Conservation (phyloP, 805 yeast species). For the Candida nitratophila region DNA sequence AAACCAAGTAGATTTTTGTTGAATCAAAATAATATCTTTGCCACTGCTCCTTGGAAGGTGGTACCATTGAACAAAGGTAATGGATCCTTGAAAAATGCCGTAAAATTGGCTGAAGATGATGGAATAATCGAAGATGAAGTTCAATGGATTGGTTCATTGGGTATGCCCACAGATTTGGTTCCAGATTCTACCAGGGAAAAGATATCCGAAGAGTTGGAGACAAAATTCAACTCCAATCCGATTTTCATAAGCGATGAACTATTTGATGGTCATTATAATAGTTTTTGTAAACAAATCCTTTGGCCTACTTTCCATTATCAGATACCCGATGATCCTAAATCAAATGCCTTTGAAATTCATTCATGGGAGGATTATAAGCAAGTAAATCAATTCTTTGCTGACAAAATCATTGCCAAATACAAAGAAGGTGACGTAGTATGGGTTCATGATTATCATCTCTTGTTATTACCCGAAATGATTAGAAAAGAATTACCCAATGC, state of each 20-base stretch:
- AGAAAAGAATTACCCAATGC: constrained; percentile 72
- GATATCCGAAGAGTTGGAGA: constrained; percentile 41
- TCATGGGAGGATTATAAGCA: constrained; percentile 82
- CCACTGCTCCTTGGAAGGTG: constrained; percentile 66
- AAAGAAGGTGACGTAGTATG: constrained; percentile 74
- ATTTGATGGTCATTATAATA: constrained; percentile 84
- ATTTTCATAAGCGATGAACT: constrained; percentile 72
- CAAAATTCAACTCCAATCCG: constrained; percentile 51
- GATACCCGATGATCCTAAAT: constrained; percentile 89
- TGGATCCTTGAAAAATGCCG: constrained; percentile 83
- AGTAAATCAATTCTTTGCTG: constrained; percentile 76
- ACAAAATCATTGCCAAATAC: constrained; percentile 60
- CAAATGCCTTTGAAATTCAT: constrained; percentile 92
- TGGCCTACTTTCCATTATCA: constrained; percentile 96
- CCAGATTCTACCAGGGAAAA: constrained; percentile 47
- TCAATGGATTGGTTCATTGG: constrained; percentile 86
- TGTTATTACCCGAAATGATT: constrained; percentile 81
- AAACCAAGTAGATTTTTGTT: constrained; percentile 43
- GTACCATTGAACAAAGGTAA: constrained; percentile 71
- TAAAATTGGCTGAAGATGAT: constrained; percentile 48
- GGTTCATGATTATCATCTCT: constrained; percentile 91
- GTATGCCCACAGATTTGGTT: constrained; percentile 84
- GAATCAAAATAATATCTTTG: constrained; percentile 39
- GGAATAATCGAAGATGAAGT: constrained; percentile 27
- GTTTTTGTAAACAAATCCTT: constrained; percentile 86